A percentile compares a stretch with the other conserved stretches of the same genome.
Conservation (phyloP, 2,329 filamentous ascomycete genomes). For the Penicillium sp. region DNA sequence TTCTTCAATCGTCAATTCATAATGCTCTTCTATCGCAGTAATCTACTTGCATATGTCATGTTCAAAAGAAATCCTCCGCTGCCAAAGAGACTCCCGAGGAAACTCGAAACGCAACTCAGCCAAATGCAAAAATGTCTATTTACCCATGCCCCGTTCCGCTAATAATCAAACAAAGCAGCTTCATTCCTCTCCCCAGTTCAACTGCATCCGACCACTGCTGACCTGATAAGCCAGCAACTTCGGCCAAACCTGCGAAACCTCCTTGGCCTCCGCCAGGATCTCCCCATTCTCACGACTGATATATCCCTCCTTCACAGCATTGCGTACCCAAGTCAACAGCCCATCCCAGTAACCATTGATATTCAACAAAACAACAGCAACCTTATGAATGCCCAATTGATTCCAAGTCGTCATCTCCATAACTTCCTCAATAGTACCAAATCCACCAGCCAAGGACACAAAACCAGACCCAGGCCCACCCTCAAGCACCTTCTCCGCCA, state of each 20-base stretch:
- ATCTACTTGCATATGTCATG: slow-evolving; percentile 1
- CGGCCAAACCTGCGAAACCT: slow-evolving; percentile 68
- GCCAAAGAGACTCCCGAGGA: not conserved
- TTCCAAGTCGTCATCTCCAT: slow-evolving; percentile 96
- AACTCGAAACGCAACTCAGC: not conserved
- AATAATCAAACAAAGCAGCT: not conserved
- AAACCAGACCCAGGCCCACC: slow-evolving; percentile 85
- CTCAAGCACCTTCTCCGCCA: slow-evolving; percentile 82
- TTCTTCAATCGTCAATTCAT: slow-evolving; percentile 9
- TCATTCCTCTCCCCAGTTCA: slow-evolving; percentile 75
- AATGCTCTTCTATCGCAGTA: slow-evolving; percentile 1
- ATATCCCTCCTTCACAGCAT: slow-evolving; percentile 73
- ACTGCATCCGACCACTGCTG: slow-evolving; percentile 70
- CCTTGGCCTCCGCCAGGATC: slow-evolving; percentile 76
- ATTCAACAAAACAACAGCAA: slow-evolving; percentile 78
- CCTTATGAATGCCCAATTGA: slow-evolving; percentile 85
- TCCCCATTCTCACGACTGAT: slow-evolving; percentile 66
- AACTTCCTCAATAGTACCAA: slow-evolving; percentile 92
- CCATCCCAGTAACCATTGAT: slow-evolving; percentile 91
- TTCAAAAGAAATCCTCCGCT: not conserved
- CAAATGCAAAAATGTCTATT: not conserved
- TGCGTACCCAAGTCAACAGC: slow-evolving; percentile 75
- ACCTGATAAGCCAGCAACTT: slow-evolving; percentile 72
- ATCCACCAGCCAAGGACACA: slow-evolving; percentile 83
- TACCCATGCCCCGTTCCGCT: not conserved